These are phyloP conservation scores for Dissophora globulifera DNA, from an alignment of 192 early-diverging fungal genomes.

Conservation along the genomic window DNA sequence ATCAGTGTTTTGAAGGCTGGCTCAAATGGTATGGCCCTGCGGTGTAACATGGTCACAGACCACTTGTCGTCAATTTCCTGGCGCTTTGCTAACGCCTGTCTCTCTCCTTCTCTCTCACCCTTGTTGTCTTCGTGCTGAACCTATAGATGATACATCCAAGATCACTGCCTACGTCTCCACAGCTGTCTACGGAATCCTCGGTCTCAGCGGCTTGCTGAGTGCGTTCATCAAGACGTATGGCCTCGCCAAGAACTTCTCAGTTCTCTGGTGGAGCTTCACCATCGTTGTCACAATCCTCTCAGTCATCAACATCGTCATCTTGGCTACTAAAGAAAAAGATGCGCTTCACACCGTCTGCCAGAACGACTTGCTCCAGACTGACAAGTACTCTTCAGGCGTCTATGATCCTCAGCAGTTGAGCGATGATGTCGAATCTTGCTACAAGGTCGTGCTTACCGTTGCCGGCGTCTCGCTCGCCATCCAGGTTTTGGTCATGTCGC, in stretches of 20 bases:
- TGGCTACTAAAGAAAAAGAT: conserved; percentile 25
- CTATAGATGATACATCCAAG: conserved; percentile 15
- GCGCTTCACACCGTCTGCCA: conserved; percentile 10
- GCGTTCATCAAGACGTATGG: conserved; percentile 44
- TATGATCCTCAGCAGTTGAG: background rate
- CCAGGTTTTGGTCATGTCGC: conserved; percentile 6
- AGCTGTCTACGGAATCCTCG: conserved; percentile 28
- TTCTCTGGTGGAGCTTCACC: conserved; percentile 53
- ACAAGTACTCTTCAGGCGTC: background rate
- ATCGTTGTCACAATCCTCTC: conserved; percentile 23
- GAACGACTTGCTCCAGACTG: conserved; percentile 7
- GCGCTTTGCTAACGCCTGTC: background rate
- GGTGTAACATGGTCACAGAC: too few relatives aligned
- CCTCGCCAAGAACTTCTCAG: conserved; percentile 50
- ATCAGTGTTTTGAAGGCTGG: conserved; percentile 14
- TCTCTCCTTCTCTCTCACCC: too few relatives aligned
- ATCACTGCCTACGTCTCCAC: conserved; percentile 18
- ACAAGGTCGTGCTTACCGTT: conserved; percentile 5
- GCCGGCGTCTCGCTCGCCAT: conserved; percentile 6
- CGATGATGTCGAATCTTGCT: conserved; percentile 19
- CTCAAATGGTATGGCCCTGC: conserved; percentile 1
- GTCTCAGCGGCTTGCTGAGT: conserved; percentile 18
- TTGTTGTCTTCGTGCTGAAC: too few relatives aligned
- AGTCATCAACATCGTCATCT: conserved; percentile 11
- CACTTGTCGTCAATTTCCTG: background rate